These are phyloP conservation scores for Magnaporthiopsis incrustans DNA, from an alignment of 2,329 filamentous ascomycete species.

Conservation along the genomic window DNA sequence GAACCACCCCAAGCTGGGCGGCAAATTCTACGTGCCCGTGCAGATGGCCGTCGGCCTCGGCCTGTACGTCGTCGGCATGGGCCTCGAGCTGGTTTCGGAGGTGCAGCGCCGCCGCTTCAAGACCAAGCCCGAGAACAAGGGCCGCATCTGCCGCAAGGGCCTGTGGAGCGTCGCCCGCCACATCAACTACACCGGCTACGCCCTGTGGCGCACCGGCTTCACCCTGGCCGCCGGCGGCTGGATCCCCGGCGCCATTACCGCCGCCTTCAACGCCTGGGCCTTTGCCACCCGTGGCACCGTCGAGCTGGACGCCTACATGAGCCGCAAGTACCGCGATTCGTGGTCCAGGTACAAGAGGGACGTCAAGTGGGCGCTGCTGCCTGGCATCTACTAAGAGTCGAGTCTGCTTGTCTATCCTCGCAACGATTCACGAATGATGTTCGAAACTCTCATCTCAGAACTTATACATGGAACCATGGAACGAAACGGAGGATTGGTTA, in stretches of 20 bases:
- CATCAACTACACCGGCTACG: slow-evolving; percentile 32
- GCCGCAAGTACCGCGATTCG: slow-evolving; percentile 26
- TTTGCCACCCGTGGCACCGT: slow-evolving; percentile 23
- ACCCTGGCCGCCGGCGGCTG: slow-evolving; percentile 27
- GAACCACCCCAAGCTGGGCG: slow-evolving; percentile 15
- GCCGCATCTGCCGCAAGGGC: slow-evolving; percentile 28
- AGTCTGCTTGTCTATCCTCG: neutral
- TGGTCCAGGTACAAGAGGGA: slow-evolving; percentile 30
- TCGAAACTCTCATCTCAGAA: no score
- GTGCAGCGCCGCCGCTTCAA: slow-evolving; percentile 42
- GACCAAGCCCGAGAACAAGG: slow-evolving; percentile 25
- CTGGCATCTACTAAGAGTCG: slow-evolving; percentile 25
- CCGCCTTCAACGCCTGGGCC: slow-evolving; percentile 20
- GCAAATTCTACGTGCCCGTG: slow-evolving; percentile 24
- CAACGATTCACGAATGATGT: no score
- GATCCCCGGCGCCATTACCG: slow-evolving; percentile 23
- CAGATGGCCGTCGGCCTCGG: slow-evolving; percentile 37
- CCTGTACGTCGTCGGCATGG: slow-evolving; percentile 43
- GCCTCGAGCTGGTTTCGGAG: slow-evolving; percentile 47
- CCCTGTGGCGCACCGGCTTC: slow-evolving; percentile 25
- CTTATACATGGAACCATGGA: no score
- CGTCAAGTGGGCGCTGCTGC: slow-evolving; percentile 27
- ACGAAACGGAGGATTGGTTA: no score
- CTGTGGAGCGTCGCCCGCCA: slow-evolving; percentile 32
- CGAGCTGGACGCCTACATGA: slow-evolving; percentile 29